A percentile compares a stretch with the other conserved stretches of the same genome.
These are phyloP conservation scores for Hylodesmum podocarpum DNA, from an alignment of 306 rosid genomes.

Conservation along the genomic window DNA sequence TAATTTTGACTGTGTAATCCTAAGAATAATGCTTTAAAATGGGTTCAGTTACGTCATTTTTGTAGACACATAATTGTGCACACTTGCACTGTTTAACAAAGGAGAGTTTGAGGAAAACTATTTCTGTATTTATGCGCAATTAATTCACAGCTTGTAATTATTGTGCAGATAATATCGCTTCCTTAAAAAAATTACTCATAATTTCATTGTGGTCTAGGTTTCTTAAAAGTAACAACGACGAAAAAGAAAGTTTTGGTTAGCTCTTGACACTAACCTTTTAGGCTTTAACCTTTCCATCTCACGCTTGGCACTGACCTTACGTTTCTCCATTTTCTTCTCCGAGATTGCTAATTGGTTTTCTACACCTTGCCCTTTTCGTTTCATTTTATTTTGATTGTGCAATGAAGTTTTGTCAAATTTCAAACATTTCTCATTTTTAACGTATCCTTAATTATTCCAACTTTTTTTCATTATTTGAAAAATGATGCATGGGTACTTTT, in stretches of 20 bases:
- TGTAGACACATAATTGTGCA: neutral
- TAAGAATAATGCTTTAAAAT: neutral
- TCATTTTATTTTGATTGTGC: neutral
- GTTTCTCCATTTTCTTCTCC: neutral
- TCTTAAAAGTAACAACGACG: neutral
- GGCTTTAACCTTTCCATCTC: neutral
- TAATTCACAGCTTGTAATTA: neutral
- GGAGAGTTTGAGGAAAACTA: neutral
- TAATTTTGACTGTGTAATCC: neutral
- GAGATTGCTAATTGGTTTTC: neutral
- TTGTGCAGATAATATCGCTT: neutral
- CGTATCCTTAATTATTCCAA: no score
- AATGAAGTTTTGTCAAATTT: no score
- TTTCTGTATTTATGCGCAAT: neutral
- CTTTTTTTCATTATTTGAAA: no score
- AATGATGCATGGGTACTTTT: no score
- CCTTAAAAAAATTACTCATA: neutral
- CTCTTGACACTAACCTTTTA: slow-evolving; percentile 3
- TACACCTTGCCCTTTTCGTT: neutral
- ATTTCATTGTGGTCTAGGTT: neutral
- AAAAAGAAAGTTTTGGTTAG: neutral
- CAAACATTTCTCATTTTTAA: no score
- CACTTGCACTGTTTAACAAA: neutral
- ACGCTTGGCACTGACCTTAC: neutral
- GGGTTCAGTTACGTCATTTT: neutral